phyloP scores from a whole-genome alignment of 75 land plant species.

The Azolla pinnata region DNA sequence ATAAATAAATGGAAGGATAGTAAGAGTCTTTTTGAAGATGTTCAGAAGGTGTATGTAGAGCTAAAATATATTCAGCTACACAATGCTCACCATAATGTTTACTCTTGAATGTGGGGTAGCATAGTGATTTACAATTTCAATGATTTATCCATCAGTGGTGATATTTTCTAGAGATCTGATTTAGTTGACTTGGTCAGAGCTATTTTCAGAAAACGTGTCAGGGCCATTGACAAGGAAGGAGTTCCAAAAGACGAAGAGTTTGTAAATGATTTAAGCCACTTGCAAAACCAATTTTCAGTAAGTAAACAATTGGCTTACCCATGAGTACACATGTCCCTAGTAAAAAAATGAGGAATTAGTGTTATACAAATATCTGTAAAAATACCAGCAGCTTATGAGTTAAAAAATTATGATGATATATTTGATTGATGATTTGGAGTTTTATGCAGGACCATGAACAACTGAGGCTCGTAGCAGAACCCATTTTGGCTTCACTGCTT shows the following conservation, averaged over 20 bases:
- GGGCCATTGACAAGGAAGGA: not conserved
- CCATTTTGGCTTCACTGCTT: slow-evolving; percentile 58
- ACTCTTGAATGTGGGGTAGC: not conserved
- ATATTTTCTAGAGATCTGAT: too few species aligned
- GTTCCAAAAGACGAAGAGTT: slow-evolving; percentile 85
- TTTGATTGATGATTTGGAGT: slow-evolving; percentile 1
- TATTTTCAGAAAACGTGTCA: too few species aligned
- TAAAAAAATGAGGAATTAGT: not conserved
- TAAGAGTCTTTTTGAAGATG: not conserved
- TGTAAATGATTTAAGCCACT: slow-evolving; percentile 58
- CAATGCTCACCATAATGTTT: not conserved
- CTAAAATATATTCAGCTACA: not conserved
- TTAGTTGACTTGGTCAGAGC: too few species aligned
- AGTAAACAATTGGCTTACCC: slow-evolving; percentile 4
- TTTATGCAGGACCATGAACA: slow-evolving; percentile 80
- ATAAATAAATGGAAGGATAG: too few species aligned
- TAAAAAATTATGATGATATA: too few species aligned
- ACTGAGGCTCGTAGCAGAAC: slow-evolving; percentile 62
- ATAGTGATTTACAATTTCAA: not conserved
- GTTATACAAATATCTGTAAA: not conserved
- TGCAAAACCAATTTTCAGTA: slow-evolving; percentile 67
- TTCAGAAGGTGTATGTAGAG: not conserved
- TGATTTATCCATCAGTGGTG: not conserved
- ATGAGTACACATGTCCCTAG: not conserved
- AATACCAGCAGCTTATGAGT: not conserved